Base-by-base conservation (phyloP, 2,329 filamentous ascomycete species). In the Hypoxylon sp. region DNA sequence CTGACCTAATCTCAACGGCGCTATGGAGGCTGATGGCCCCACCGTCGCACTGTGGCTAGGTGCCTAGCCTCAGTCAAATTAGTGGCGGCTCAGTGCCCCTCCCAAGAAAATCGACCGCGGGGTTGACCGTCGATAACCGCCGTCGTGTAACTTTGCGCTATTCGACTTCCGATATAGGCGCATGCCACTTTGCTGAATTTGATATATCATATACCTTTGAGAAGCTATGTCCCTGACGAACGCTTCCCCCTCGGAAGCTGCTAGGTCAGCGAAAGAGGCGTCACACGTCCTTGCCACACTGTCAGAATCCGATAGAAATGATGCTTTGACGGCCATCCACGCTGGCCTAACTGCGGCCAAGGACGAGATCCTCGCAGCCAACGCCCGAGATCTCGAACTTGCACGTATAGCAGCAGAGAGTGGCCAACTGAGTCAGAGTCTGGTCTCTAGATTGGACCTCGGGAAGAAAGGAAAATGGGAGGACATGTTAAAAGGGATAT, bases 401-500 rank as follows among this genome's bases (percentile, higher is more conserved):
- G 96, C 96, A 2, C 87, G 85, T 40, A 84, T 87, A 72, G 92
- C 93, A 50, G 93, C 92, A 18, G 86, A 89, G 14, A 87, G 89
- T 73, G 95, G 95, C 40, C 83, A 88, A 49, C 81, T 98, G 51
- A 95, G 89, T 77, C 86, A 91, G 74, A 96, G 93, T 74, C 85
- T 98, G 22, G 87, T 97, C 30, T 96, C 96, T 74, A 87, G 96
- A 59, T 85, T 99, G 65, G 95, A 99, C 78, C 83, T 99, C 50
- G 89, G 88, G 50, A 91, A 92, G 78, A 87, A 89, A 75, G 95
- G 95, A 62, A 98, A 98, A 81, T 99, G 91, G 84, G 94, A 97
- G 75, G 96, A 98, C 76, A 98, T 99, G 96, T 84, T 99, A 69
- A 91, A 94, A 81, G 96, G 96, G 24, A 96, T 99, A 65, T 80